A percentile compares a stretch with the other conserved stretches of the same genome.
Conservation (phyloP, 2,329 filamentous ascomycete genomes). For the Pyricularia grisea region DNA sequence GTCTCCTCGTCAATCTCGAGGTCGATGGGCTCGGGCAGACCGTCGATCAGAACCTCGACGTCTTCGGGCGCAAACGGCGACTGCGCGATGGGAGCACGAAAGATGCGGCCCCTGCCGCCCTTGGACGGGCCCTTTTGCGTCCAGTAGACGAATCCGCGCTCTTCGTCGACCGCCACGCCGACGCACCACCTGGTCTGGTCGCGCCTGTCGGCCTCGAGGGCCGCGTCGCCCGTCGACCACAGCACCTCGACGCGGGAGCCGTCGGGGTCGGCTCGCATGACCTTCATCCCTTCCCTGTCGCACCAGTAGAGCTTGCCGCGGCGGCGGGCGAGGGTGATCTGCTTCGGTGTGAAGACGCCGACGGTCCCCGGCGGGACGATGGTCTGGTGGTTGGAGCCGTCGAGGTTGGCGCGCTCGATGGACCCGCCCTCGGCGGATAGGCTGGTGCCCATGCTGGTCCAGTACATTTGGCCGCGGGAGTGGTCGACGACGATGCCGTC, state of each 20-base stretch:
- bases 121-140: constrained; percentile 49
- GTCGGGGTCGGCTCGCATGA: constrained; percentile 28
- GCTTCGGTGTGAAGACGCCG: constrained; percentile 35
- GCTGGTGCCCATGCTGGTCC: constrained; percentile 38
- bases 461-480: constrained; percentile 28
- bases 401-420: constrained; percentile 33
- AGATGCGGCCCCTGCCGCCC: constrained; percentile 39
- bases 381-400: constrained; percentile 33
- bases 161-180: constrained; percentile 37
- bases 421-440: constrained; percentile 23
- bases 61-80: constrained; percentile 27
- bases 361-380: constrained; percentile 32
- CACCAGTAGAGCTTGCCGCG: constrained; percentile 28
- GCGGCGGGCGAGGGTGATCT: constrained; percentile 23
- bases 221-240: constrained; percentile 23
- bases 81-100: constrained; percentile 31
- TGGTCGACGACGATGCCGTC: constrained; percentile 33
- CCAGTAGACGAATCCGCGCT: constrained; percentile 43
- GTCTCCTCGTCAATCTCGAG: constrained; percentile 39
- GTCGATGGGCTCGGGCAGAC: constrained; percentile 47
- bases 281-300: constrained; percentile 33
- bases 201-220: constrained; percentile 12
- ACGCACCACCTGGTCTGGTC: constrained; percentile 41
- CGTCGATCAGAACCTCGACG: constrained; percentile 29
- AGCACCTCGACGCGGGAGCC: constrained; percentile 28